Percentiles rank a stretch among this genome's conserved stretches.
phyloP scores from a whole-genome alignment of 2,329 filamentous ascomycete genomes.

The Penicillium sp. region DNA sequence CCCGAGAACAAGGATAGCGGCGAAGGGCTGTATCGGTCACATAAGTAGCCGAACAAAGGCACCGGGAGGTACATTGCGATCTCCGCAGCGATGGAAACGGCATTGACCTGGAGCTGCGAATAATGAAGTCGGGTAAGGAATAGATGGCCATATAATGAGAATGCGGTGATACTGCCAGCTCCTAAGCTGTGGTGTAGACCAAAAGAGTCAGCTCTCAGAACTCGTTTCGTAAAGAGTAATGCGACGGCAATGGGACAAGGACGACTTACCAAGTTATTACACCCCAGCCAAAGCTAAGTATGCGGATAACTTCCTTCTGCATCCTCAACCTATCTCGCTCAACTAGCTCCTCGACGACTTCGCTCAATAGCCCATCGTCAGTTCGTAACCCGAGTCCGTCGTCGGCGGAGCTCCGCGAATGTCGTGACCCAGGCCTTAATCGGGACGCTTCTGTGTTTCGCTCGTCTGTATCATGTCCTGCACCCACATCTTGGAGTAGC shows the following conservation, averaged over 20 bases:
- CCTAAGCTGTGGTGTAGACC: conserved; percentile 56
- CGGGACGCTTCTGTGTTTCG: conserved; percentile 28
- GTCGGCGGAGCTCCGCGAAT: conserved; percentile 16
- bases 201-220: conserved; percentile 7
- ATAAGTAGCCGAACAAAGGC: conserved; percentile 81
- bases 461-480: conserved; percentile 11
- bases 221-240: not conserved
- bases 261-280: conserved; percentile 53
- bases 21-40: conserved; percentile 80
- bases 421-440: conserved; percentile 22
- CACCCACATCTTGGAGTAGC: conserved; percentile 23
- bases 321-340: conserved; percentile 55
- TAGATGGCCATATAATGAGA: conserved; percentile 87
- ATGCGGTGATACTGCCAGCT: conserved; percentile 87
- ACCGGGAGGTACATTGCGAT: conserved; percentile 90
- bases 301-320: conserved; percentile 51
- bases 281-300: conserved; percentile 58
- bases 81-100: conserved; percentile 80
- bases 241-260: not conserved
- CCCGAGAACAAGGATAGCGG: conserved; percentile 71
- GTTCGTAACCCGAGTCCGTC: conserved; percentile 20
- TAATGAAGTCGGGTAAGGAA: conserved; percentile 85
- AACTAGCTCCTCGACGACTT: conserved; percentile 59
- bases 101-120: conserved; percentile 87
- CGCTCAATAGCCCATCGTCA: conserved; percentile 52